Percentiles rank a stretch among this genome's conserved stretches.
Conservation (phyloP, 768 basidiomycete genomes). For the Xerocomellus intermedius region DNA sequence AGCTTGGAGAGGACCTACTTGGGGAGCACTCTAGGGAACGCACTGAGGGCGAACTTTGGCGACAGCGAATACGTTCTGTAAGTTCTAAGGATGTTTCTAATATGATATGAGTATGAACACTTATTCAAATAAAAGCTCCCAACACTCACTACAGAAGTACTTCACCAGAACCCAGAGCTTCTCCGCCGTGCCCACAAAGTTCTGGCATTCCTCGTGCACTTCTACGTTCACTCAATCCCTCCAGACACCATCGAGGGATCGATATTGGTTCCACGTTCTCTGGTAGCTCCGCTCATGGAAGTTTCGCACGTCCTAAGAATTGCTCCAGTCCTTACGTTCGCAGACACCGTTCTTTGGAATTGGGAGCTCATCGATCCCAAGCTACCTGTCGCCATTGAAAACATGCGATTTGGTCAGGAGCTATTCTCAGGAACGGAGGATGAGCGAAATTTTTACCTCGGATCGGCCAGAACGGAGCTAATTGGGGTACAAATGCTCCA, state of each 20-base stretch:
- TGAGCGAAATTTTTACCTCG: slow-evolving; percentile 83
- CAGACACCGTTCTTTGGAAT: slow-evolving; percentile 96
- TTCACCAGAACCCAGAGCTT: slow-evolving; percentile 54
- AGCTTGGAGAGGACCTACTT: slow-evolving; percentile 55
- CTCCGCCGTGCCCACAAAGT: slow-evolving; percentile 88
- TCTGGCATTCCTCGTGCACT: slow-evolving; percentile 84
- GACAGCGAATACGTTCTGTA: slow-evolving; percentile 59
- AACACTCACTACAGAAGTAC: slow-evolving; percentile 52
- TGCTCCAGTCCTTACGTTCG: slow-evolving; percentile 94
- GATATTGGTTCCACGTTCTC: slow-evolving; percentile 65
- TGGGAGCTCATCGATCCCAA: slow-evolving; percentile 60
- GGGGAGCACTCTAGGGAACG: slow-evolving; percentile 49
- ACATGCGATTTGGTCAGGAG: slow-evolving; percentile 65
- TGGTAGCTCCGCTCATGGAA: slow-evolving; percentile 74
- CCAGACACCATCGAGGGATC: slow-evolving; percentile 36
- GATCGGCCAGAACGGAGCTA: slow-evolving; percentile 82
- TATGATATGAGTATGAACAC: slow-evolving; percentile 1
- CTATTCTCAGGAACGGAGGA: slow-evolving; percentile 83
- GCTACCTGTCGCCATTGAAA: slow-evolving; percentile 61
- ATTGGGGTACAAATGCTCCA: slow-evolving; percentile 82
- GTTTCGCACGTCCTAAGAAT: slow-evolving; percentile 77
- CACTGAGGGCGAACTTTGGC: slow-evolving; percentile 64
- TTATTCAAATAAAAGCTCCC: slow-evolving; percentile 57
- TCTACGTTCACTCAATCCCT: slow-evolving; percentile 83
- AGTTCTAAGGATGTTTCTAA: slow-evolving; percentile 30